These are phyloP conservation scores for Primulina eburnea DNA, from an alignment of 257 asterid species.

Conservation along the genomic window DNA sequence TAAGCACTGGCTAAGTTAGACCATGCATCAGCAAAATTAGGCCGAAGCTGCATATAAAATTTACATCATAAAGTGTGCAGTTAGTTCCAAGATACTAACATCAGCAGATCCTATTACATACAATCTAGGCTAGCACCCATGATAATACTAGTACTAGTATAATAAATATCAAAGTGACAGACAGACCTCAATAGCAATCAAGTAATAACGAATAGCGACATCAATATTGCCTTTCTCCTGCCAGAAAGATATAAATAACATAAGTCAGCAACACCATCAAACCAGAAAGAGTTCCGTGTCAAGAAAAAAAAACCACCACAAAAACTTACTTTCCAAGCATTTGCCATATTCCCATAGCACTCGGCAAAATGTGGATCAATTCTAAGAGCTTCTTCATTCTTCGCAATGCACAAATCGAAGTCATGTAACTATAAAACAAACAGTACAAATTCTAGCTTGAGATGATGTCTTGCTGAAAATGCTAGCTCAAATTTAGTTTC, in stretches of 20 bases:
- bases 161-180: constrained; percentile 1
- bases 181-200: constrained; percentile 93
- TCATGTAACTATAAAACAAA: constrained; percentile 68
- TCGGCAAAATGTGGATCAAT: constrained; percentile 95
- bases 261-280: constrained; percentile 23
- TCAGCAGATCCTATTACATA: constrained; percentile 5
- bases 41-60: constrained; percentile 76
- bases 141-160: neutral
- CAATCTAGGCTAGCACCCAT: neutral
- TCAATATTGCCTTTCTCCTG: constrained; percentile 99
- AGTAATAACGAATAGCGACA: constrained; percentile 88
- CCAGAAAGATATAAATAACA: constrained; percentile 21
- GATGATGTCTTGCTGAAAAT: constrained; percentile 20
- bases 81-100: neutral
- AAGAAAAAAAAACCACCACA: constrained; percentile 18
- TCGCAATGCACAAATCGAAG: constrained; percentile 78
- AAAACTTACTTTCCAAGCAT: constrained; percentile 85
- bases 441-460: constrained; percentile 23
- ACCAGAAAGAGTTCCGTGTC: constrained; percentile 15
- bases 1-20: constrained; percentile 98
- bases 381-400: constrained; percentile 92
- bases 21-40: constrained; percentile 99
- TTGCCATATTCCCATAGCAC: constrained; percentile 99
- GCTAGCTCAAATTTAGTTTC: constrained; percentile 9
- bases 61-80: constrained; percentile 18